Conservation (phyloP, 495 filamentous ascomycete genomes). For the Aspergillus incahuasiensis region DNA sequence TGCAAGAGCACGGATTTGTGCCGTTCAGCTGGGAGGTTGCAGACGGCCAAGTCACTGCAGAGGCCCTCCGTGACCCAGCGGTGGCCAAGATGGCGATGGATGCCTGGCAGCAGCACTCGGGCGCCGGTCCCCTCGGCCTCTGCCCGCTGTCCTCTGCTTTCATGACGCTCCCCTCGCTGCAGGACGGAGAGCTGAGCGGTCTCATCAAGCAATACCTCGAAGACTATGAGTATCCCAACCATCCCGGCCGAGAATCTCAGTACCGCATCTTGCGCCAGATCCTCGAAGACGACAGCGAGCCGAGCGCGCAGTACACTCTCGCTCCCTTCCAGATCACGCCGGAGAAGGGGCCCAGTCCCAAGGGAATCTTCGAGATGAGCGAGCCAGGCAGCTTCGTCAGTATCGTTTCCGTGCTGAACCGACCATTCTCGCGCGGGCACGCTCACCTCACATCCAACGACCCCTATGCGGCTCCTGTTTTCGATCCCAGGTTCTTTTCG, state of each 20-base stretch:
- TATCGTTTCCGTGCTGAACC: conserved; percentile 38
- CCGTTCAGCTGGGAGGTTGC: conserved; percentile 11
- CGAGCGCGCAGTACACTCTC: conserved; percentile 1
- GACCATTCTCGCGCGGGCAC: conserved; percentile 46
- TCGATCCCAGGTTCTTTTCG: conserved; percentile 3
- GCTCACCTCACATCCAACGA: conserved; percentile 34
- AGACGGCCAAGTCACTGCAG: conserved; percentile 1
- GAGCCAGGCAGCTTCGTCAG: conserved; percentile 1
- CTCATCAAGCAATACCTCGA: neutral
- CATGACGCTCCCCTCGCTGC: neutral
- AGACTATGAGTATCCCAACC: conserved; percentile 24
- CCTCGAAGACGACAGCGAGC: conserved; percentile 12
- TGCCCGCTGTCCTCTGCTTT: neutral
- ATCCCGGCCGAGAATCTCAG: conserved; percentile 4
- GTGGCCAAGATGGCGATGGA: conserved; percentile 2
- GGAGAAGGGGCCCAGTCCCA: neutral
- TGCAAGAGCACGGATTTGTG: conserved; percentile 20
- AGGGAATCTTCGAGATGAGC: conserved; percentile 3
- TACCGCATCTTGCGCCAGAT: conserved; percentile 47
- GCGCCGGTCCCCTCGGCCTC: conserved; percentile 2
- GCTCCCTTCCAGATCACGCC: neutral
- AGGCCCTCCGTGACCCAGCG: neutral
- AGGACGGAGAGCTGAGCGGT: neutral
- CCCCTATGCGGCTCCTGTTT: neutral
- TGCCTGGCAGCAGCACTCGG: neutral